phyloP scores from a whole-genome alignment of 192 early-diverging fungal species.

The Dimargaris xerosporica region DNA sequence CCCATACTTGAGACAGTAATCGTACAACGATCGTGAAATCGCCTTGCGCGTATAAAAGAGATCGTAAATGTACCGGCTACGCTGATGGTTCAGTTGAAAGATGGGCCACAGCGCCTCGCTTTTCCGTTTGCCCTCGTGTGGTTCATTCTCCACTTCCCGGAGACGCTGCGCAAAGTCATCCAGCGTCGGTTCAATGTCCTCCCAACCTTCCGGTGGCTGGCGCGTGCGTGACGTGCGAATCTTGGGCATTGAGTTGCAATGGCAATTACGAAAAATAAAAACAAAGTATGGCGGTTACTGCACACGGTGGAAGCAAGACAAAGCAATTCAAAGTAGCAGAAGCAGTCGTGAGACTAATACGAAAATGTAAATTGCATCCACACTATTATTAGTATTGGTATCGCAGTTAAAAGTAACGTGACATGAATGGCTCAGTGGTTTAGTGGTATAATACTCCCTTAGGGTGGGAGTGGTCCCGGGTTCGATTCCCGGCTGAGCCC shows the following conservation, averaged over 20 bases:
- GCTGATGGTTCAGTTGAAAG: constrained; percentile 93
- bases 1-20: constrained; percentile 80
- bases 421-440: constrained; percentile 30
- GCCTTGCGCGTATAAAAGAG: constrained; percentile 90
- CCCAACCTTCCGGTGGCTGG: constrained; percentile 85
- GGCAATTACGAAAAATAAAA: neutral
- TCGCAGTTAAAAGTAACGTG: no score
- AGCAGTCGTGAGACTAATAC: no score
- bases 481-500: constrained; percentile 58
- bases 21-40: constrained; percentile 83
- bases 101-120: constrained; percentile 88
- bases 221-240: constrained; percentile 62
- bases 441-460: constrained; percentile 55
- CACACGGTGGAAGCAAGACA: neutral
- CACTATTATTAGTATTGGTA: no score
- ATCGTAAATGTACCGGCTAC: constrained; percentile 92
- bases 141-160: constrained; percentile 97
- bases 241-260: constrained; percentile 48
- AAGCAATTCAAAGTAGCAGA: no score
- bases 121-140: constrained; percentile 84
- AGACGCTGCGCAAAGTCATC: constrained; percentile 82
- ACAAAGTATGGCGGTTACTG: neutral
- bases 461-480: constrained; percentile 65
- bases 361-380: no score
- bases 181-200: constrained; percentile 87